Conservation (phyloP, 495 filamentous ascomycete genomes). For the Daldinia loculata region DNA sequence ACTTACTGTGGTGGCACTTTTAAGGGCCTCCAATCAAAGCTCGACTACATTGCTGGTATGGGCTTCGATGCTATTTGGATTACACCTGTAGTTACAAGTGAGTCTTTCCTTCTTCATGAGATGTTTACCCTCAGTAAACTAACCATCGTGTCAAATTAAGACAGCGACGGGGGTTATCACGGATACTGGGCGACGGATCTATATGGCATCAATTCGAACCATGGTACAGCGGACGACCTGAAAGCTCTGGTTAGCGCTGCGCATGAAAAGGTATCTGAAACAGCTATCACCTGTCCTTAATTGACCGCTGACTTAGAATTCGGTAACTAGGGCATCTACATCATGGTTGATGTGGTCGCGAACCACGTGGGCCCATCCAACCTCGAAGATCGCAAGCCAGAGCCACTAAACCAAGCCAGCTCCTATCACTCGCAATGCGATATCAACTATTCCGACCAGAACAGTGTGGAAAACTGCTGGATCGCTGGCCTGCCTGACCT, state of each 20-base stretch:
- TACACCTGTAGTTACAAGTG: constrained; percentile 69
- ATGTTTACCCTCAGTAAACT: constrained; percentile 2
- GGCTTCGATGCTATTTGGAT: constrained; percentile 89
- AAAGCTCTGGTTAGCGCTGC: constrained; percentile 63
- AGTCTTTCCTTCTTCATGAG: constrained; percentile 9
- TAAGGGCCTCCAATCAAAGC: constrained; percentile 72
- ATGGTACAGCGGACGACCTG: constrained; percentile 72
- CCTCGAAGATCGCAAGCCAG: constrained; percentile 20
- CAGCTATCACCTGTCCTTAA: constrained; percentile 33
- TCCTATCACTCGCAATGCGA: constrained; percentile 75
- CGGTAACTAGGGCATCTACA: constrained; percentile 51
- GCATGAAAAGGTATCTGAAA: constrained; percentile 28
- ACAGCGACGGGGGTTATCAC: constrained; percentile 63
- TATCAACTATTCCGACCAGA: constrained; percentile 71
- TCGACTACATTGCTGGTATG: constrained; percentile 79
- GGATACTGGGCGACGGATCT: constrained; percentile 81
- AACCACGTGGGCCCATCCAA: constrained; percentile 72
- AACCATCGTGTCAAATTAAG: constrained; percentile 29
- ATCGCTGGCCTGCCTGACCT: constrained; percentile 74
- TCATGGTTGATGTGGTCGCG: constrained; percentile 83
- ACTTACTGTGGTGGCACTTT: constrained; percentile 82
- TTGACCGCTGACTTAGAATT: constrained; percentile 46
- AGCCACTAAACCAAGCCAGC: constrained; percentile 38
- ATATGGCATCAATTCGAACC: constrained; percentile 69
- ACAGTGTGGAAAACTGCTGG: constrained; percentile 67